phyloP scores from a whole-genome alignment of 495 filamentous ascomycete genomes.

The Alectoria sarmentosa region DNA sequence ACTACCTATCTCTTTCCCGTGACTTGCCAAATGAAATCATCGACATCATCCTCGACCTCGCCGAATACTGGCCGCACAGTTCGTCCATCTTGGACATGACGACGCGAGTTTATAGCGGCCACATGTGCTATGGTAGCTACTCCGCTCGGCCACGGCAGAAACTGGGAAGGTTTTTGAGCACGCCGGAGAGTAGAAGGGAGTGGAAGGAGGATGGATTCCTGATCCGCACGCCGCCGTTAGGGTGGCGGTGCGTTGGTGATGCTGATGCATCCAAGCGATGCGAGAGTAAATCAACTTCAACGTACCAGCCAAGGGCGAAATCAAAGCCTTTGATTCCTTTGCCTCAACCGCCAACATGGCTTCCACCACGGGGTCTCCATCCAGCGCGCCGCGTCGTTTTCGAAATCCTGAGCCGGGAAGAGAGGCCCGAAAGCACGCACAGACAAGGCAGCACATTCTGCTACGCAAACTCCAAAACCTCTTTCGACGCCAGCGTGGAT shows the following conservation, averaged over 20 bases:
- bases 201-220: conserved; percentile 6
- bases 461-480: conserved; percentile 54
- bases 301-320: neutral
- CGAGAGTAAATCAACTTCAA: neutral
- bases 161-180: neutral
- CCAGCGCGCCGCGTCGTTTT: conserved; percentile 36
- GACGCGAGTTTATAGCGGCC: conserved; percentile 18
- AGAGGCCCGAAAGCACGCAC: conserved; percentile 6
- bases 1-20: neutral
- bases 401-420: conserved; percentile 16
- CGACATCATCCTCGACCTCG: conserved; percentile 59
- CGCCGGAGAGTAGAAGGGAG: conserved; percentile 4
- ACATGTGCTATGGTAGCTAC: conserved; percentile 9
- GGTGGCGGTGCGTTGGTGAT: neutral
- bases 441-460: neutral
- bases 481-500: conserved; percentile 55
- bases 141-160: neutral
- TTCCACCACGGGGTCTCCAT: conserved; percentile 36
- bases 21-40: conserved; percentile 55
- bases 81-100: conserved; percentile 23
- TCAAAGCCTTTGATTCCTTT: neutral
- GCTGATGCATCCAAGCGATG: neutral
- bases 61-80: conserved; percentile 64
- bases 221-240: conserved; percentile 7
- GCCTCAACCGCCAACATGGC: conserved; percentile 15